Evolutionary conservation across 129 eudicot species (phyloP).

Genomic region (Lactuca sativa): DNA sequence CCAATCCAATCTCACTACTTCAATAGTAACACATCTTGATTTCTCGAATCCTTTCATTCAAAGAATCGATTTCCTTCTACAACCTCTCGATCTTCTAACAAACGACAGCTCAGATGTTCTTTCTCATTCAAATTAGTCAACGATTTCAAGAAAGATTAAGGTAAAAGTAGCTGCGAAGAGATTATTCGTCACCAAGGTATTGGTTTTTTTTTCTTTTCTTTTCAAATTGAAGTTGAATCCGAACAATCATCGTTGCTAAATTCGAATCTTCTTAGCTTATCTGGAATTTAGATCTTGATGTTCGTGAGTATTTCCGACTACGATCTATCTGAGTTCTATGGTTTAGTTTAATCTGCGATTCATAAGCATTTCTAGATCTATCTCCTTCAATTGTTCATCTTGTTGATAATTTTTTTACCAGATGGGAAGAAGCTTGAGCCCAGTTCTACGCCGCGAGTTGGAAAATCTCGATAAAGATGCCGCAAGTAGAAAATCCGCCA

Average conservation of each 20-base stretch:
- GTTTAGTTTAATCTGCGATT: background rate
- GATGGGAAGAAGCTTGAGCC: slow-evolving; percentile 80
- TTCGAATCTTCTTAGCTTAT: background rate
- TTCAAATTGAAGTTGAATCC: background rate
- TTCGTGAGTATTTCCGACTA: slow-evolving; percentile 2
- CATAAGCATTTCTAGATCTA: slow-evolving; percentile 11
- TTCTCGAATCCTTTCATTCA: slow-evolving; percentile 9
- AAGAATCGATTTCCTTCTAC: background rate
- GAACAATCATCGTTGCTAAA: background rate
- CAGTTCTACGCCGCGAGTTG: slow-evolving; percentile 64
- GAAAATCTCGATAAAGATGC: slow-evolving; percentile 92
- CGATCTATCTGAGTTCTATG: background rate
- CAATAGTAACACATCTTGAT: background rate
- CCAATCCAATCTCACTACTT: background rate
- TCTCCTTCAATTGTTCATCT: background rate
- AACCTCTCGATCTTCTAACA: background rate
- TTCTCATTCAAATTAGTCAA: background rate
- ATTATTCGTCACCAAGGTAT: slow-evolving; percentile 13
- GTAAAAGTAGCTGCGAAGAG: slow-evolving; percentile 6
- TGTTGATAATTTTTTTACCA: background rate
- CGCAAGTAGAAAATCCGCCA: slow-evolving; percentile 81
- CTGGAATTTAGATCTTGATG: slow-evolving; percentile 14
- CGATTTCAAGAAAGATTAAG: slow-evolving; percentile 19
- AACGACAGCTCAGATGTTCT: background rate
- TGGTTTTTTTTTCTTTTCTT: background rate